Percentiles rank a stretch among this genome's conserved stretches.
phyloP scores from a whole-genome alignment of 495 filamentous ascomycete genomes.

The Oidiodendron maius region DNA sequence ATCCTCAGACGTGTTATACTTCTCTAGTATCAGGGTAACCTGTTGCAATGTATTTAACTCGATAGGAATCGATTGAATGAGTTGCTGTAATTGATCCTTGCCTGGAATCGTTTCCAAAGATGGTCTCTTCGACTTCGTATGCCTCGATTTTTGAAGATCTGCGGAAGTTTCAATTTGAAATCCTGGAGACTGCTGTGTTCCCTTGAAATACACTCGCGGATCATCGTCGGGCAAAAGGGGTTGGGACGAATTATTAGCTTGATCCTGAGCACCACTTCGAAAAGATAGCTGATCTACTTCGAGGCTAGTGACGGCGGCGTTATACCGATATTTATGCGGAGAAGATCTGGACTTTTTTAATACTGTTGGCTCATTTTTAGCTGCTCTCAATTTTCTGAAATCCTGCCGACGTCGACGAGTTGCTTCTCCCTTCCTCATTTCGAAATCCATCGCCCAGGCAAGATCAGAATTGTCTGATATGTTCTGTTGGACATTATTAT shows the following conservation, averaged over 20 bases:
- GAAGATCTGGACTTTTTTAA: not conserved
- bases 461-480: conserved; percentile 17
- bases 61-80: conserved; percentile 3
- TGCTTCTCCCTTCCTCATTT: conserved; percentile 26
- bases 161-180: conserved; percentile 9
- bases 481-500: not conserved
- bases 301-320: conserved; percentile 27
- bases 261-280: not conserved
- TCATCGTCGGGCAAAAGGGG: conserved; percentile 29
- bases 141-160: conserved; percentile 21
- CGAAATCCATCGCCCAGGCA: conserved; percentile 29
- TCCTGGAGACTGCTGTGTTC: conserved; percentile 30
- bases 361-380: not conserved
- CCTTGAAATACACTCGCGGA: conserved; percentile 34
- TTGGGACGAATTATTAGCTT: conserved; percentile 19
- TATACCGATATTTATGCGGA: conserved; percentile 32
- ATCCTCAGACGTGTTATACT: not conserved
- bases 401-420: conserved; percentile 21
- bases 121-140: conserved; percentile 36
- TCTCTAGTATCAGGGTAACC: not conserved
- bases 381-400: conserved; percentile 6
- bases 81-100: conserved; percentile 22
- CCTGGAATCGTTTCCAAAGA: conserved; percentile 36
- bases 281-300: conserved; percentile 4
- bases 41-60: not conserved